These are phyloP conservation scores for Lichtheimia corymbifera DNA, from an alignment of 371 early-diverging fungal species.

Conservation along the genomic window DNA sequence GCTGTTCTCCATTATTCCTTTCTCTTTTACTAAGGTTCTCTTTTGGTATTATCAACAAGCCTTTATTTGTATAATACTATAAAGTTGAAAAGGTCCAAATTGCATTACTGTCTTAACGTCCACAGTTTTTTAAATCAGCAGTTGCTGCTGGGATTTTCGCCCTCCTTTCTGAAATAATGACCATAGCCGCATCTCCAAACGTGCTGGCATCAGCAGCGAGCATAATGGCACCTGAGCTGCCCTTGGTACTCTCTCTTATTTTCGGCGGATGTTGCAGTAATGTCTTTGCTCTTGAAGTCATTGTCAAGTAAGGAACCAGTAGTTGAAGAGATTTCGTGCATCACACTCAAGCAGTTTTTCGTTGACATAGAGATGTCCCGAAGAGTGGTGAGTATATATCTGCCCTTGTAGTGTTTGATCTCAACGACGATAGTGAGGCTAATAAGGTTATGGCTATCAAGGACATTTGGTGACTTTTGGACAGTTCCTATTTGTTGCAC, in stretches of 20 bases:
- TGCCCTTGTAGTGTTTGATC: neutral
- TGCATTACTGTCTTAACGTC: too few relatives aligned
- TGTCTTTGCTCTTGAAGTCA: constrained; percentile 80
- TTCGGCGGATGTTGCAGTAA: constrained; percentile 93
- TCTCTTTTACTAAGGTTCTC: too few relatives aligned
- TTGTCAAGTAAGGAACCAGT: constrained; percentile 58
- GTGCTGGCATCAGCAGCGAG: constrained; percentile 12
- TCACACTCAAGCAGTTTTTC: neutral
- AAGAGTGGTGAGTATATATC: constrained; percentile 61
- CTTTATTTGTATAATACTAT: too few relatives aligned
- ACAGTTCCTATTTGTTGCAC: constrained; percentile 79
- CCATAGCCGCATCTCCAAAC: neutral
- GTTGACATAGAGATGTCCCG: constrained; percentile 59
- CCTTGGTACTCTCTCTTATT: constrained; percentile 64
- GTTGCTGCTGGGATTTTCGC: too few relatives aligned
- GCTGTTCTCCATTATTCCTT: too few relatives aligned
- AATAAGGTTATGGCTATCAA: constrained; percentile 10
- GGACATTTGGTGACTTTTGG: constrained; percentile 83
- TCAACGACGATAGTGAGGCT: neutral
- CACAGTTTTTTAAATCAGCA: too few relatives aligned
- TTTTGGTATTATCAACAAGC: too few relatives aligned
- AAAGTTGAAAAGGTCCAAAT: too few relatives aligned
- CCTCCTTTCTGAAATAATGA: constrained; percentile 7
- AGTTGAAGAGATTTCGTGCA: neutral
- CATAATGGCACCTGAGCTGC: constrained; percentile 37